Base-by-base conservation (phyloP, 2,329 filamentous ascomycete species). In the Penicillium sp. region DNA sequence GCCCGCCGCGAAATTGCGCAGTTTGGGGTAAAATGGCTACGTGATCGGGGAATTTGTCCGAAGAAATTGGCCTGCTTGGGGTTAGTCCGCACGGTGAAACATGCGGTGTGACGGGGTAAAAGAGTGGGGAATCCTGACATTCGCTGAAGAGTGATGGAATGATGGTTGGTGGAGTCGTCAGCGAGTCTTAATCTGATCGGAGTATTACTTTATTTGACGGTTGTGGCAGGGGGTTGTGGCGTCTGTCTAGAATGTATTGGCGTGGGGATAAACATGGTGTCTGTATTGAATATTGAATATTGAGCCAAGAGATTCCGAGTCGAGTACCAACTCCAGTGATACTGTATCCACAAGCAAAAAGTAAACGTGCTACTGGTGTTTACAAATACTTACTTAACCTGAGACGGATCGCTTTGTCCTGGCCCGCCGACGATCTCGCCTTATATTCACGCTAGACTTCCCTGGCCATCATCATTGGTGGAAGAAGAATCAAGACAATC, bases 21-120 rank as follows among this genome's bases (percentile, higher is more conserved):
- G 53, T 56, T 47, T 51, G 33, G 33, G 30, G 17, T 55, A 10
- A 40, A 42, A 8, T 15, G 37, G 13, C 53, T 13, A 35, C 30
- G 15, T 22, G 7, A 40, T 12, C 33, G 19, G 42, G 24, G 37
- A 26, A 53, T 17, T 51, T 33, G 33, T 45, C 58, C 62, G 63
- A 54, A 55, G 5, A n/a, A 12, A 35, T 19, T 22, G 37, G 33
- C 59, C 40, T 26, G 15, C 15, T 50, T 53, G 12, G 59, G 65
- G 19, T 37, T 62, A 66, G 58, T 22, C 28, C n/a, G 22, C 37
- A 19, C 45, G 35, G 28, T 62, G 59, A 65, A 62, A 65, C 58
- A 44, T 17, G 45, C 19, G 35, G 38, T 55, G 54, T 45, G 24
- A 62, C 60, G 57, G 13, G 37, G 47, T 35, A 33, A 37, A 15